Conservation (phyloP, 169 alveolate genomes). For the Plasmodium malariae region DNA sequence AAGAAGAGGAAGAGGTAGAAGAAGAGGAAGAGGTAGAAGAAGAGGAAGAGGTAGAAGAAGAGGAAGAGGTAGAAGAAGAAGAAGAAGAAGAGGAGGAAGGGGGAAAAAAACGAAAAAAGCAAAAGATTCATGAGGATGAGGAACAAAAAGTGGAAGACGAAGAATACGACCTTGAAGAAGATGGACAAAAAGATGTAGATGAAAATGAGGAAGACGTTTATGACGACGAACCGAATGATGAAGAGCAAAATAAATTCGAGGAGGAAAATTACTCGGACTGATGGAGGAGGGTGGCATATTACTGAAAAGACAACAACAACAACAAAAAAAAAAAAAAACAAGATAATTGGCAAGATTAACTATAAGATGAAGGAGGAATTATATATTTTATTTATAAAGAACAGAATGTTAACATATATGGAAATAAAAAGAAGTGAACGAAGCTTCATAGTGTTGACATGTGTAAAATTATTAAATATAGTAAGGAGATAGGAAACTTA, state of each 20-base stretch:
- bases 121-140: background rate
- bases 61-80: background rate
- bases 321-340: background rate
- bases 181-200: slow-evolving; percentile 2
- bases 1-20: background rate
- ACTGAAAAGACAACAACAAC: background rate
- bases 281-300: background rate
- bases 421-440: too few relatives aligned
- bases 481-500: too few relatives aligned
- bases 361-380: too few relatives aligned
- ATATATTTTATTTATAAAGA: too few relatives aligned
- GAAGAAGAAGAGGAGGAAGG: slow-evolving; percentile 7
- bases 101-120: background rate
- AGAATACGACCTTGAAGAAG: slow-evolving; percentile 7
- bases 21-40: slow-evolving; percentile 6
- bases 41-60: background rate
- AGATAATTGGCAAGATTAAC: background rate
- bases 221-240: background rate
- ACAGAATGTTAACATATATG: too few relatives aligned
- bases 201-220: background rate
- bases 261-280: background rate
- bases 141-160: slow-evolving; percentile 14
- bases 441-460: too few relatives aligned
- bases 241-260: background rate
- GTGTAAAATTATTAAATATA: too few relatives aligned